Conservation (phyloP, 2,329 filamentous ascomycete genomes). For the Helotiales sp. region DNA sequence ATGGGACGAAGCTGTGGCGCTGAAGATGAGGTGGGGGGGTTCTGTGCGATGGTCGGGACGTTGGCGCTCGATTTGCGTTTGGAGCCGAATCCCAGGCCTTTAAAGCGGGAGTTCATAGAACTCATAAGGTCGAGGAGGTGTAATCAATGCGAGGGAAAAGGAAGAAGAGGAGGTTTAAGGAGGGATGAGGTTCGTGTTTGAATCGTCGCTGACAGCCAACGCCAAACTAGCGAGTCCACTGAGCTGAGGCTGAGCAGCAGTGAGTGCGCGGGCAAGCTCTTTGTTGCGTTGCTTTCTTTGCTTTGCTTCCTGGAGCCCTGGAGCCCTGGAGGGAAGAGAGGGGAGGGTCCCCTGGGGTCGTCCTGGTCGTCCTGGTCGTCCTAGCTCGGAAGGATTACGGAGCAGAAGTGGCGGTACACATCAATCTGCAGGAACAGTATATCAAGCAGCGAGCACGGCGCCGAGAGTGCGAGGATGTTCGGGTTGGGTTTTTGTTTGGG, state of each 20-base stretch:
- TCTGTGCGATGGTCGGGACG: conserved; percentile 50
- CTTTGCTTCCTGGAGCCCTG: background rate
- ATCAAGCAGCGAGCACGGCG: background rate
- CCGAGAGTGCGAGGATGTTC: background rate
- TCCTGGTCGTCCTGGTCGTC: too few species aligned
- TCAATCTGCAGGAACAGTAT: conserved; percentile 9
- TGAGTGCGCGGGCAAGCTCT: background rate
- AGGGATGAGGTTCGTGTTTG: conserved; percentile 14
- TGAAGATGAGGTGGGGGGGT: conserved; percentile 36
- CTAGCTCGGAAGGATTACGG: background rate
- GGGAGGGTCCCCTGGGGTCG: background rate
- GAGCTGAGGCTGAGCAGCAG: conserved; percentile 8
- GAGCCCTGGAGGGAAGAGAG: background rate
- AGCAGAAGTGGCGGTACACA: background rate
- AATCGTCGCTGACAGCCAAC: conserved; percentile 19
- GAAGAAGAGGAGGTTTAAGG: conserved; percentile 33
- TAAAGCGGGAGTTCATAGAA: conserved; percentile 80
- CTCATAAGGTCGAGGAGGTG: conserved; percentile 60
- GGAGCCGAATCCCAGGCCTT: conserved; percentile 76
- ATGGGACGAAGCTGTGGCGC: conserved; percentile 38
- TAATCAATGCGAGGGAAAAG: conserved; percentile 44
- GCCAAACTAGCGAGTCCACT: conserved; percentile 21
- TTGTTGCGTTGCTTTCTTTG: background rate
- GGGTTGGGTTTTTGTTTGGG: background rate
- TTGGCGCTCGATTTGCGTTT: conserved; percentile 75